Percentiles rank a stretch among this genome's conserved stretches.
Conservation (phyloP, 768 basidiomycete species). For the Saitozyma sp. region DNA sequence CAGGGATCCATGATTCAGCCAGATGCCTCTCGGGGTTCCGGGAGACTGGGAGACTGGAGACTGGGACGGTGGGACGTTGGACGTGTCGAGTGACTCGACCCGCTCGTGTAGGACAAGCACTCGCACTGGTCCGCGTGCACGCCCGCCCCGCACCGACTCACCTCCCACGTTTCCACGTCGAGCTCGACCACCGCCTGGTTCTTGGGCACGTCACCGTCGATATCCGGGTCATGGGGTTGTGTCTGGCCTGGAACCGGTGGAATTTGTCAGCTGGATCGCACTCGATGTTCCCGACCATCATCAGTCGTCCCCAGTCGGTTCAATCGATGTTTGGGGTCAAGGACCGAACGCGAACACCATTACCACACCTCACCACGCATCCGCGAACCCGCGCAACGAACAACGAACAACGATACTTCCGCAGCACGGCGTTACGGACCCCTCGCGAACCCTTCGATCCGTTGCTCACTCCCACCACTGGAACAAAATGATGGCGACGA, state of each 20-base stretch:
- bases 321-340: no score
- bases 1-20: no score
- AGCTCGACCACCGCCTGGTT: conserved; percentile 88
- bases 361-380: no score
- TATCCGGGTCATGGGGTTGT: conserved; percentile 56
- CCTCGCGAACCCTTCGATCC: background rate
- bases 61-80: no score
- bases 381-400: background rate
- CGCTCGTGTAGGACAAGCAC: background rate
- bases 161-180: conserved; percentile 86
- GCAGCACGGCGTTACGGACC: background rate
- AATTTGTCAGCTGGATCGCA: background rate
- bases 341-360: no score
- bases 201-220: conserved; percentile 66
- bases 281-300: no score
- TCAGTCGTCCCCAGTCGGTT: no score
- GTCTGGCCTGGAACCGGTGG: background rate
- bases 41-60: no score
- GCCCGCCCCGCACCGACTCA: conserved; percentile 49
- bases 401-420: background rate
- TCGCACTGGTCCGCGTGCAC: no score
- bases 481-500: background rate
- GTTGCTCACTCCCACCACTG: background rate
- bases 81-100: background rate
- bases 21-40: background rate